These are phyloP conservation scores for Thelonectria discophora DNA, from an alignment of 2,329 filamentous ascomycete genomes.

Conservation along the genomic window DNA sequence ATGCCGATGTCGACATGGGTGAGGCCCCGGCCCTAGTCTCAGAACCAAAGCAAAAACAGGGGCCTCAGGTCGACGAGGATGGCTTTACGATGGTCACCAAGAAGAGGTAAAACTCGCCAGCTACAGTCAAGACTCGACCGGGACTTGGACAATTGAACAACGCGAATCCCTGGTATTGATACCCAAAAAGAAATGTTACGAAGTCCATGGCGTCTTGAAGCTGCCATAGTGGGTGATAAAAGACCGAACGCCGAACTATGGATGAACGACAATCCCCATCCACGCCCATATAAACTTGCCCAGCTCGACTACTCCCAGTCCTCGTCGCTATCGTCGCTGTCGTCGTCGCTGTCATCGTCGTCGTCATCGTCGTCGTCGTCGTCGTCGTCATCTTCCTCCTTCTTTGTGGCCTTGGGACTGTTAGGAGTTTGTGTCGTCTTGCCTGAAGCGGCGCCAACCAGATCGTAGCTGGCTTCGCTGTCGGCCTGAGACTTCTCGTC, in stretches of 20 bases:
- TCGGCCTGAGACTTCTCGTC: slow-evolving; percentile 91
- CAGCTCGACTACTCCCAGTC: slow-evolving; percentile 74
- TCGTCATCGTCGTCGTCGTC: background rate
- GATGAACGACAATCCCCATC: slow-evolving; percentile 35
- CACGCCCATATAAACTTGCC: slow-evolving; percentile 24
- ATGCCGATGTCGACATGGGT: slow-evolving; percentile 71
- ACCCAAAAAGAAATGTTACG: slow-evolving; percentile 40
- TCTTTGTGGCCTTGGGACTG: slow-evolving; percentile 67
- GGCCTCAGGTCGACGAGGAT: slow-evolving; percentile 81
- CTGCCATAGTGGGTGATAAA: slow-evolving; percentile 33
- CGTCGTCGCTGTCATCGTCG: slow-evolving; percentile 48
- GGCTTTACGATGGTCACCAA: slow-evolving; percentile 80
- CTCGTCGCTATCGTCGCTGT: slow-evolving; percentile 65
- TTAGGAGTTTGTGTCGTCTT: slow-evolving; percentile 79
- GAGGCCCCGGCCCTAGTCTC: slow-evolving; percentile 72
- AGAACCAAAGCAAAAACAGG: slow-evolving; percentile 67
- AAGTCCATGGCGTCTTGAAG: slow-evolving; percentile 28
- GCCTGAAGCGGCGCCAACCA: slow-evolving; percentile 82
- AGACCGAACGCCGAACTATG: slow-evolving; percentile 46
- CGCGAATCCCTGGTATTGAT: slow-evolving; percentile 39
- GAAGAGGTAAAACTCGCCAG: slow-evolving; percentile 60
- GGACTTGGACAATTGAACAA: slow-evolving; percentile 22
- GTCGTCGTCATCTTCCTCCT: slow-evolving; percentile 52
- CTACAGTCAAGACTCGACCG: slow-evolving; percentile 14
- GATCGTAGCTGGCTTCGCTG: slow-evolving; percentile 95